These are phyloP conservation scores for Aspergillus tamarii DNA, from an alignment of 2,329 filamentous ascomycete species.

Conservation along the genomic window DNA sequence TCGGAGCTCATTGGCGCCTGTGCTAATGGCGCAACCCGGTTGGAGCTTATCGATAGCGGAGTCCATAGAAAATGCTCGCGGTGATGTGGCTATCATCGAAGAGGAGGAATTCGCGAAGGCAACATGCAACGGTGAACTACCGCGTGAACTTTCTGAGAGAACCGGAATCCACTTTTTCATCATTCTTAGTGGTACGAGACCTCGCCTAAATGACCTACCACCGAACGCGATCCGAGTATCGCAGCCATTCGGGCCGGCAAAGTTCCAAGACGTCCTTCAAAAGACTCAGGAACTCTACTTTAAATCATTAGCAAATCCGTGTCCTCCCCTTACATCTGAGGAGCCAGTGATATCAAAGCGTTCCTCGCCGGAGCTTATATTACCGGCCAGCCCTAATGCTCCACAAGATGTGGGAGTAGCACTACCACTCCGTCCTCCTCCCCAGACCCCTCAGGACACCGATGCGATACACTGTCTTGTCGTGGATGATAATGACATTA, in stretches of 20 bases:
- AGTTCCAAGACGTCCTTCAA: slow-evolving; percentile 10
- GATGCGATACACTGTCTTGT: slow-evolving; percentile 34
- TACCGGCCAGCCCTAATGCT: not conserved
- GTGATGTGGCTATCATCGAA: slow-evolving; percentile 34
- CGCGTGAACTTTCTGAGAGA: not conserved
- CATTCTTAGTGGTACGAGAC: slow-evolving; percentile 19
- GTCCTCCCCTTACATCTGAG: too few relatives aligned
- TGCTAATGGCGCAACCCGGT: slow-evolving; percentile 25
- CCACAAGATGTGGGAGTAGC: slow-evolving; percentile 9
- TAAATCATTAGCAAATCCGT: not conserved
- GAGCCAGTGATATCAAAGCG: not conserved
- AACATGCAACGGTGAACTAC: slow-evolving; percentile 19
- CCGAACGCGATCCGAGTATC: slow-evolving; percentile 17
- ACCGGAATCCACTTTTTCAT: slow-evolving; percentile 24
- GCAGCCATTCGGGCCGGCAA: slow-evolving; percentile 17
- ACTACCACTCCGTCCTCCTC: not conserved
- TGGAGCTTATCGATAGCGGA: slow-evolving; percentile 32
- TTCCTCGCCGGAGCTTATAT: not conserved
- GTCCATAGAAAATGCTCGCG: slow-evolving; percentile 21
- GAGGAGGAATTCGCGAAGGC: slow-evolving; percentile 23
- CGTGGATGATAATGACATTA: slow-evolving; percentile 49
- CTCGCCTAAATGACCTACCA: not conserved
- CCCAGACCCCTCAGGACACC: not conserved
- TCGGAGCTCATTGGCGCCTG: slow-evolving; percentile 28
- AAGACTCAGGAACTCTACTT: slow-evolving; percentile 5